Base-by-base conservation (phyloP, 2,329 filamentous ascomycete species). In the Xylaria sp. region DNA sequence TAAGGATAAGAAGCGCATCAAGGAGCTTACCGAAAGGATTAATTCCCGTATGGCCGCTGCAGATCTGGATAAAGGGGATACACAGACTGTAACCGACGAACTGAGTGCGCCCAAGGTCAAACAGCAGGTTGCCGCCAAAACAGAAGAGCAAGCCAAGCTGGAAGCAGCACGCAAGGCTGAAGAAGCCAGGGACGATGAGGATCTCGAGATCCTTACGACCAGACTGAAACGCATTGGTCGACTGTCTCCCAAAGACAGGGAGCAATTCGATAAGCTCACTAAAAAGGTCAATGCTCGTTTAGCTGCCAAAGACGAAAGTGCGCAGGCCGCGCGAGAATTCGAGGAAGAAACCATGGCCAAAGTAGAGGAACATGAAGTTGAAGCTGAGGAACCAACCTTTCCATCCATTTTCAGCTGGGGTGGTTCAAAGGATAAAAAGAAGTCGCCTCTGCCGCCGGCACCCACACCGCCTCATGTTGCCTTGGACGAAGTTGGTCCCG, bases 401-500 rank as follows among this genome's bases (percentile, higher is more conserved):
- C 4, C 13, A 46, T 46, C 42, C 5, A 6, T 13, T 73, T 79
- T 75, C 77, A 76, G 68, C 62, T 79, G 76, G 73, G 73, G 74
- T 59, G 72, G 70, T 63, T 74, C 59, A 71, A 74, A 58, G 66
- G 62, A 60, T 42, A 77, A 78, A 65, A 78, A 76, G 65, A 78
- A 78, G 65, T 78, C 75, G 56, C 77, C 78, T 63, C 78, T 79
- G 61, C 79, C 76, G 65, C 42, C 10, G 5, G 76, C 75, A 55
- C 79, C 80, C 48, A 80, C 78, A 49, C 77, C 80, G 61, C 79
- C 78, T 44, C 72, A 72, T 56, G 71, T 79, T 68, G 76, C 82
- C 59, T 68, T 79, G 70, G 75, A 66, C 6, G 57, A 67, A 37
- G 59, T 67, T 18, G 68, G 60, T 11, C 68, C 66, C 18, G 69